A percentile compares a stretch with the other conserved stretches of the same genome.
These are phyloP conservation scores for Phtheirospermum japonicum DNA, from an alignment of 257 asterid species.

Conservation along the genomic window DNA sequence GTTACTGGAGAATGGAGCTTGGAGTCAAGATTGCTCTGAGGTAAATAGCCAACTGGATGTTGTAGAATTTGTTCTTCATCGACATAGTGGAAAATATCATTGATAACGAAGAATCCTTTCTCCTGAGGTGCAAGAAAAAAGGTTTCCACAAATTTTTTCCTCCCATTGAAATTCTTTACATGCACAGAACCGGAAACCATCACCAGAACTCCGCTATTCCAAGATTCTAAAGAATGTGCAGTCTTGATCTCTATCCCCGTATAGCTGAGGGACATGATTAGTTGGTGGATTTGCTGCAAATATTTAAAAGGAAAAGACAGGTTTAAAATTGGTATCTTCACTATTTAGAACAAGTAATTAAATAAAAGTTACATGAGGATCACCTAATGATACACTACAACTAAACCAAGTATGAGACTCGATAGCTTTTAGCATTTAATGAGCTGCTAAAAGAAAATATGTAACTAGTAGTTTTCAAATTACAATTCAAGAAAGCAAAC, in stretches of 20 bases:
- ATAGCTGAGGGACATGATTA: slow-evolving; percentile 69
- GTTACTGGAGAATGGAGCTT: slow-evolving; percentile 53
- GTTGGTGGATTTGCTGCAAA: slow-evolving; percentile 88
- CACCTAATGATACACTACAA: slow-evolving; percentile 20
- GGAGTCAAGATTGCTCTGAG: slow-evolving; percentile 60
- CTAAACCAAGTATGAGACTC: not conserved
- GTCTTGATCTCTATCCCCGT: slow-evolving; percentile 78
- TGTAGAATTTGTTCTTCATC: slow-evolving; percentile 70
- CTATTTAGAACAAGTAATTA: slow-evolving; percentile 4
- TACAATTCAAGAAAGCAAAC: slow-evolving; percentile 14
- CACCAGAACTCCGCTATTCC: slow-evolving; percentile 91
- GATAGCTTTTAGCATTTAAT: slow-evolving; percentile 16
- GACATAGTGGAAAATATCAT: slow-evolving; percentile 81
- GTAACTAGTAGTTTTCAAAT: slow-evolving; percentile 6
- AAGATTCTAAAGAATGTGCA: slow-evolving; percentile 89
- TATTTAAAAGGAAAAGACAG: slow-evolving; percentile 12
- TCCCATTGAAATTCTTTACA: slow-evolving; percentile 52
- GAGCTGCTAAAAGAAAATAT: slow-evolving; percentile 16
- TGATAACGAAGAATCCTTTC: slow-evolving; percentile 81
- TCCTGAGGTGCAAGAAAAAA: slow-evolving; percentile 98
- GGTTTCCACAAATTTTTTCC: slow-evolving; percentile 83
- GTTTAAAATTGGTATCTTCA: slow-evolving; percentile 15
- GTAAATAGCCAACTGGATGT: slow-evolving; percentile 66
- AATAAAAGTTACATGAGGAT: slow-evolving; percentile 12
- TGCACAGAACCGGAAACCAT: slow-evolving; percentile 86